Percentiles rank a stretch among this genome's conserved stretches.
These are phyloP conservation scores for Coemansia sp. DNA, from an alignment of 192 early-diverging fungal genomes.

Conservation along the genomic window DNA sequence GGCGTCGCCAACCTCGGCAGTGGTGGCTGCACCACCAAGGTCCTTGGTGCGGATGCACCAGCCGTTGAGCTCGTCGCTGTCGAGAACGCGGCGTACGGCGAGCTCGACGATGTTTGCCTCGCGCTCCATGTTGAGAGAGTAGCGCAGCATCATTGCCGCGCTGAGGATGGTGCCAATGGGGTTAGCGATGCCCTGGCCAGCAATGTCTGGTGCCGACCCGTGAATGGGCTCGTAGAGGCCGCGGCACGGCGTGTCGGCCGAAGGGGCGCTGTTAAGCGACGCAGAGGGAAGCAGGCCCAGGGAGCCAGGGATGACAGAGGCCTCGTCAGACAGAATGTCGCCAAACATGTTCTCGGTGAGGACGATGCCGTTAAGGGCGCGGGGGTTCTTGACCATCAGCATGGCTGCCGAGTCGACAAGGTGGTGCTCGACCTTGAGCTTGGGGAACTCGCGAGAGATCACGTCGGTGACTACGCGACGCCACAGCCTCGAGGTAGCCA, in stretches of 20 bases:
- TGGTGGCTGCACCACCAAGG: conserved; percentile 80
- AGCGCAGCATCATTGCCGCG: conserved; percentile 90
- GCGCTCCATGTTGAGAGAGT: conserved; percentile 85
- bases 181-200: conserved; percentile 94
- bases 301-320: conserved; percentile 90
- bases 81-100: conserved; percentile 88
- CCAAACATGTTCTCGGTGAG: conserved; percentile 99
- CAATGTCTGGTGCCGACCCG: conserved; percentile 98
- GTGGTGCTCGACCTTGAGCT: conserved; percentile 82
- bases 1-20: conserved; percentile 91
- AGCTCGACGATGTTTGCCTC: conserved; percentile 92
- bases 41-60: conserved; percentile 85
- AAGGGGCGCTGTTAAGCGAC: conserved; percentile 82
- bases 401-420: conserved; percentile 97
- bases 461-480: conserved; percentile 89
- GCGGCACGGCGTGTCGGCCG: conserved; percentile 64
- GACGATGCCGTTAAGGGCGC: conserved; percentile 88
- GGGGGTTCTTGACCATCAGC: conserved; percentile 92
- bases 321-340: conserved; percentile 96
- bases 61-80: conserved; percentile 68
- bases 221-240: conserved; percentile 99
- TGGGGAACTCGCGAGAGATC: conserved; percentile 85
- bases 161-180: conserved; percentile 97
- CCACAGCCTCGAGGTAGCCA: conserved; percentile 97
- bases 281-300: conserved; percentile 93